phyloP scores from a whole-genome alignment of 768 basidiomycete genomes.

The Xerocomellus intermedius region DNA sequence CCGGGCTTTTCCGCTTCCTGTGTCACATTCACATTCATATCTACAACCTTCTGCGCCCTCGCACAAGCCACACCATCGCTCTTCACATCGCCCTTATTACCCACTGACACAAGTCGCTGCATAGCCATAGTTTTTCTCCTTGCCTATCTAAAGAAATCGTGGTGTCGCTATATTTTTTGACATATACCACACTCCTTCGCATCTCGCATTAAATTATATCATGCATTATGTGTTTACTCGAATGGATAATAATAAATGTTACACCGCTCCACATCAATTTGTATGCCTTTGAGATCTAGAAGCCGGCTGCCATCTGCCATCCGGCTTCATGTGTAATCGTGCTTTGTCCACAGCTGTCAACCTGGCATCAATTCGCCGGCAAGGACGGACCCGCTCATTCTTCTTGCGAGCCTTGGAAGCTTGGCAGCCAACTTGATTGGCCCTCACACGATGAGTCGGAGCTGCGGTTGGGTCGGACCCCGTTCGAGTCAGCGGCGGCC shows the following conservation, averaged over 20 bases:
- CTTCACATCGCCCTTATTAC: slow-evolving; percentile 24
- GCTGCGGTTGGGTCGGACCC: neutral
- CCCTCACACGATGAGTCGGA: neutral
- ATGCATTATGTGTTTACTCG: neutral
- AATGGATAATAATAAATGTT: neutral
- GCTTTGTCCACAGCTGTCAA: neutral
- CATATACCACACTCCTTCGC: slow-evolving; percentile 27
- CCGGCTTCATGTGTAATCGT: neutral
- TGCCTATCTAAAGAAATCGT: slow-evolving; percentile 11
- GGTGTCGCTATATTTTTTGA: slow-evolving; percentile 37
- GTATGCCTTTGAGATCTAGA: neutral
- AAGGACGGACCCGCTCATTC: neutral
- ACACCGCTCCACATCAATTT: neutral
- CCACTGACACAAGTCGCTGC: slow-evolving; percentile 24
- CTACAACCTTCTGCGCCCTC: slow-evolving; percentile 19
- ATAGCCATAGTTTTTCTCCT: slow-evolving; percentile 8
- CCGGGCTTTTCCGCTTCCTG: slow-evolving; percentile 48
- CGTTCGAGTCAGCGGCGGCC: no score
- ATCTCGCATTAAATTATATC: slow-evolving; percentile 2
- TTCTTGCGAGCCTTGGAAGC: neutral
- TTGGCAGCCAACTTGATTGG: neutral
- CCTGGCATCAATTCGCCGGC: slow-evolving; percentile 1
- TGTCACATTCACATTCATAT: slow-evolving; percentile 29
- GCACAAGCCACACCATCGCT: slow-evolving; percentile 27
- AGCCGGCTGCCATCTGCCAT: no score